Conservation (phyloP, 441 rosid genomes). For the Jatropha multifida region DNA sequence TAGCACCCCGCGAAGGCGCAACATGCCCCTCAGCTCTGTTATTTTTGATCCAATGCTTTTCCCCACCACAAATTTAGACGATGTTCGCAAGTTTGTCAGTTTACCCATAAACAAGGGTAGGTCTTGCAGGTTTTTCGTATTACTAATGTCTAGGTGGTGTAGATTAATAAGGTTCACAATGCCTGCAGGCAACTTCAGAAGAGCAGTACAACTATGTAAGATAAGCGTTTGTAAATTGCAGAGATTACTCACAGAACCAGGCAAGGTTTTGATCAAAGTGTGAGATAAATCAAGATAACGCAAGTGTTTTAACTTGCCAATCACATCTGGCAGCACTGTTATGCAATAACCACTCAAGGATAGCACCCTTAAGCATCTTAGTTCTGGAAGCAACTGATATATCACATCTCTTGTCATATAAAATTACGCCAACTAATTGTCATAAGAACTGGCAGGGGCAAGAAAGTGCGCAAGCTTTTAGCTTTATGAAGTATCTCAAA, state of each 20-base stretch:
- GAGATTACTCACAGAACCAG: slow-evolving; percentile 5
- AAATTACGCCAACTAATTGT: neutral
- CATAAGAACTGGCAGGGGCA: neutral
- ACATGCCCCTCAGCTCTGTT: slow-evolving; percentile 1
- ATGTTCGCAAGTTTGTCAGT: slow-evolving; percentile 1
- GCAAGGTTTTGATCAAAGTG: slow-evolving; percentile 10
- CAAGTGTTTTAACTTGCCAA: slow-evolving; percentile 13
- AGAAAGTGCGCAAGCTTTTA: slow-evolving; percentile 7
- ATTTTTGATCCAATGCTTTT: neutral
- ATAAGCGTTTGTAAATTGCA: slow-evolving; percentile 1
- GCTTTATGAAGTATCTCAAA: neutral
- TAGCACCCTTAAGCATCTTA: slow-evolving; percentile 11
- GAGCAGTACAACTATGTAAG: slow-evolving; percentile 1
- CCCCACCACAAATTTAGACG: slow-evolving; percentile 5
- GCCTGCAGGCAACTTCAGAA: slow-evolving; percentile 4
- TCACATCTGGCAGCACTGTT: slow-evolving; percentile 8
- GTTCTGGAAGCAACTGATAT: neutral
- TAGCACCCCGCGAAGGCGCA: neutral
- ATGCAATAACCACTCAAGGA: slow-evolving; percentile 19
- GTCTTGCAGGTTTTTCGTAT: neutral
- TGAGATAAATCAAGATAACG: slow-evolving; percentile 8
- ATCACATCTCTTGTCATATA: neutral
- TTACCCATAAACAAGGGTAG: slow-evolving; percentile 1
- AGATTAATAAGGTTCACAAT: slow-evolving; percentile 2
- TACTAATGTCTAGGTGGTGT: slow-evolving; percentile 6